Evolutionary conservation across 2,329 filamentous ascomycete species (phyloP).

Genomic region (Aureobasidium leucospermi): DNA sequence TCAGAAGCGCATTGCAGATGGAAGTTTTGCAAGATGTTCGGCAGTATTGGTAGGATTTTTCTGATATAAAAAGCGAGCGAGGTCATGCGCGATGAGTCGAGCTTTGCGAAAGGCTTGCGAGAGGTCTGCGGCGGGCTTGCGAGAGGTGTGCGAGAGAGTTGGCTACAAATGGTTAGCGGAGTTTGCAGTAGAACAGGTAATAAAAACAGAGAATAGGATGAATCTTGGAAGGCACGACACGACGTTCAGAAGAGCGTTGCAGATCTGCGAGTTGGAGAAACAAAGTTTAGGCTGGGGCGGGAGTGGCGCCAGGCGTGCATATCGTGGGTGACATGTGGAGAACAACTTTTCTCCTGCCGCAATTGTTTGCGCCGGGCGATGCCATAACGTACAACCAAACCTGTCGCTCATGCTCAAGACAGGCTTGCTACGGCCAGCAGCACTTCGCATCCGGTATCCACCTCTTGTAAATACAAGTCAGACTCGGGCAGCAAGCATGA

Average conservation of each 20-base stretch:
- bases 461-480: background rate
- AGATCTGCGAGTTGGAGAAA: background rate
- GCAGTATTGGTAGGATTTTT: too few species aligned
- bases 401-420: slow-evolving; percentile 1
- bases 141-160: background rate
- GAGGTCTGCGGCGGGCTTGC: too few species aligned
- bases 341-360: background rate
- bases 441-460: background rate
- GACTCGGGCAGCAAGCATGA: background rate
- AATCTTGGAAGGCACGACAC: background rate
- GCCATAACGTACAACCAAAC: background rate
- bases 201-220: background rate
- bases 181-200: background rate
- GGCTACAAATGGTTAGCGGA: background rate
- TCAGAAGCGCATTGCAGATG: too few species aligned
- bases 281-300: background rate
- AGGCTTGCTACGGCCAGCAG: background rate
- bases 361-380: background rate
- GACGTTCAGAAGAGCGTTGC: background rate
- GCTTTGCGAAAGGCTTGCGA: background rate
- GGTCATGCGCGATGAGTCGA: background rate
- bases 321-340: background rate
- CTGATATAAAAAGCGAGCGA: too few species aligned
- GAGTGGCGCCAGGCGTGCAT: background rate
- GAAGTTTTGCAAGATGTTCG: too few species aligned